Evolutionary conservation across 768 basidiomycete species (phyloP).

Genomic region (Collybia sordida): DNA sequence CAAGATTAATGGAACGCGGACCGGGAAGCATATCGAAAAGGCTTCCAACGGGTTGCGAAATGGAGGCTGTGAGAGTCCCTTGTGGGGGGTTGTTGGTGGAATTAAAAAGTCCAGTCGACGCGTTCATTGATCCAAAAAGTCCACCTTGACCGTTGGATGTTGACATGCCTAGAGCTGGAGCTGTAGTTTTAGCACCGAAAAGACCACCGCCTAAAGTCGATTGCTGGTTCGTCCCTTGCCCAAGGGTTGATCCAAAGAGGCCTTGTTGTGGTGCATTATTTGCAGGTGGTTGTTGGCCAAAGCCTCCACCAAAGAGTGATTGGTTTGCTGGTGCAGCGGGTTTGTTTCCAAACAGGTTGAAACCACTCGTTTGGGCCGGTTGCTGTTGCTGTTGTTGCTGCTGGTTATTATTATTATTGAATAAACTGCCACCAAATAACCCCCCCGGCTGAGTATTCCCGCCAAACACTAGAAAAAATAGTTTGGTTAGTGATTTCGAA

Average conservation of each 20-base stretch:
- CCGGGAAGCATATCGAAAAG: conserved; percentile 76
- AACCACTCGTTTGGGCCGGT: conserved; percentile 25
- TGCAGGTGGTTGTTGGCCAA: conserved; percentile 36
- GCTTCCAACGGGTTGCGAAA: conserved; percentile 79
- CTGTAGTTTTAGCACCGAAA: conserved; percentile 52
- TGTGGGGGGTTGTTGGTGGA: conserved; percentile 45
- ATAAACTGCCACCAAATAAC: conserved; percentile 37
- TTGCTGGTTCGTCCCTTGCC: conserved; percentile 41
- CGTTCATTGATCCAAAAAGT: conserved; percentile 42
- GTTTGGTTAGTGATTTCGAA: conserved; percentile 1
- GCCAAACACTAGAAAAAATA: conserved; percentile 32
- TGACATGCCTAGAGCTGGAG: conserved; percentile 44
- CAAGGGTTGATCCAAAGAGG: conserved; percentile 54
- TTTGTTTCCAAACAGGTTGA: conserved; percentile 46
- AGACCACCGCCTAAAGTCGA: conserved; percentile 46
- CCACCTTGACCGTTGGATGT: conserved; percentile 39
- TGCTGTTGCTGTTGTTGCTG: conserved; percentile 40
- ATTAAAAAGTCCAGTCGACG: conserved; percentile 32
- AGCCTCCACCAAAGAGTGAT: conserved; percentile 36
- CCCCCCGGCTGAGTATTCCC: conserved; percentile 24
- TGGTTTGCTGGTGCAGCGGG: conserved; percentile 33
- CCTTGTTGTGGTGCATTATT: conserved; percentile 28
- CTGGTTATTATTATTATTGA: conserved; percentile 32
- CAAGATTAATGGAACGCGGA: conserved; percentile 60
- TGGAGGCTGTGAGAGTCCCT: conserved; percentile 76